A percentile compares a stretch with the other conserved stretches of the same genome.
These are phyloP conservation scores for Neurospora sp. DNA, from an alignment of 495 filamentous ascomycete species.

Conservation along the genomic window DNA sequence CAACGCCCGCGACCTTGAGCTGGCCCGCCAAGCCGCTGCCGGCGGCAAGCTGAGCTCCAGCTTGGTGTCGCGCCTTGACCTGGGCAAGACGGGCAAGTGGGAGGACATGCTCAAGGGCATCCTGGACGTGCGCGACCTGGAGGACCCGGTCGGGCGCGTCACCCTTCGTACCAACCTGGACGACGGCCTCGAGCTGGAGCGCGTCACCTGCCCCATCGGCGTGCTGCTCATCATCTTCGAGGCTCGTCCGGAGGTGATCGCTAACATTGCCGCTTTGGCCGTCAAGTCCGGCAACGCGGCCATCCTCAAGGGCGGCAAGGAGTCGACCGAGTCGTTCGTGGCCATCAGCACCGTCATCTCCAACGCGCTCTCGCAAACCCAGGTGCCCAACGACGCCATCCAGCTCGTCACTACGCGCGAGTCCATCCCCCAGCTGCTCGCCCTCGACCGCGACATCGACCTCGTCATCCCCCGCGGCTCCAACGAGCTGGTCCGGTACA, in stretches of 20 bases:
- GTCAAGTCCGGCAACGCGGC: conserved; percentile 97
- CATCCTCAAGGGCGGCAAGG: conserved; percentile 95
- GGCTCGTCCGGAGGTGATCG: conserved; percentile 95
- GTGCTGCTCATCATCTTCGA: conserved; percentile 97
- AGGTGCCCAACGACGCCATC: conserved; percentile 74
- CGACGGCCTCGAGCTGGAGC: conserved; percentile 72
- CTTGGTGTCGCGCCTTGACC: conserved; percentile 82
- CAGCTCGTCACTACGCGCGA: conserved; percentile 91
- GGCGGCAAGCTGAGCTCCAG: conserved; percentile 70
- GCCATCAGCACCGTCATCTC: conserved; percentile 84
- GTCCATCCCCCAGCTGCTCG: conserved; percentile 73
- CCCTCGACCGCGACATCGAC: conserved; percentile 78
- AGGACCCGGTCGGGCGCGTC: conserved; percentile 85
- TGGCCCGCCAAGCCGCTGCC: conserved; percentile 60
- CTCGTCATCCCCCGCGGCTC: conserved; percentile 90
- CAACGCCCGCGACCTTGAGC: conserved; percentile 70
- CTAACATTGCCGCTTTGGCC: conserved; percentile 93
- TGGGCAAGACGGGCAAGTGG: conserved; percentile 80
- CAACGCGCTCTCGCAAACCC: conserved; percentile 59
- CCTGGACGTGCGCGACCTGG: conserved; percentile 72
- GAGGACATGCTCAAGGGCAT: conserved; percentile 98
- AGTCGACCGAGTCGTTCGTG: conserved; percentile 86
- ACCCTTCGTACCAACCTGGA: conserved; percentile 81
- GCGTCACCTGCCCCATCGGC: conserved; percentile 87
- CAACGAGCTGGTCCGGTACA: conserved; percentile 84